Conservation (phyloP, 768 basidiomycete species). For the Russula abietina region DNA sequence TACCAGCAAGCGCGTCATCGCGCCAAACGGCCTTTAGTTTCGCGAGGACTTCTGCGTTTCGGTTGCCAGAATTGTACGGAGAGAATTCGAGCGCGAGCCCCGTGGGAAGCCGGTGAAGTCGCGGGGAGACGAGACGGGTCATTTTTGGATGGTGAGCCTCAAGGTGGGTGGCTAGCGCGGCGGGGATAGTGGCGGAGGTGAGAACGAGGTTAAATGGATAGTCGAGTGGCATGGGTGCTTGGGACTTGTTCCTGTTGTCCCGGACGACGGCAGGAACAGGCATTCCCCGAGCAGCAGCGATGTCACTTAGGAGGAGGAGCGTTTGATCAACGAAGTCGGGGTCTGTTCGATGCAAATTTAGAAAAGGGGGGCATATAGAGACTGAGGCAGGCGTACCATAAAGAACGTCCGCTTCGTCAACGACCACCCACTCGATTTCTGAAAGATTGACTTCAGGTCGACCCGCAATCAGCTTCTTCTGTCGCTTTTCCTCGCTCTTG, state of each 20-base stretch:
- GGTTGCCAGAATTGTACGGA: constrained; percentile 72
- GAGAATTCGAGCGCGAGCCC: constrained; percentile 68
- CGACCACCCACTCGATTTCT: constrained; percentile 79
- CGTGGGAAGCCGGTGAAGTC: constrained; percentile 71
- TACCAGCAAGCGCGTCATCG: constrained; percentile 43
- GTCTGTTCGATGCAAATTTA: constrained; percentile 40
- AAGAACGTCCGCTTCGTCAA: constrained; percentile 89
- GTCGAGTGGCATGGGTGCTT: constrained; percentile 31
- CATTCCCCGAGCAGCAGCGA: constrained; percentile 55
- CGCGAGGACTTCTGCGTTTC: constrained; percentile 70
- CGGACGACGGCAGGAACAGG: constrained; percentile 32
- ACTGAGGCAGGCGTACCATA: constrained; percentile 51
- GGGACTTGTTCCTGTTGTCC: background rate
- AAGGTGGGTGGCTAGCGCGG: constrained; percentile 61
- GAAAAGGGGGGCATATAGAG: background rate
- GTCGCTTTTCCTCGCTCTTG: constrained; percentile 27
- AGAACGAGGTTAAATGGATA: constrained; percentile 81
- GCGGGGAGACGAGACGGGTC: constrained; percentile 72
- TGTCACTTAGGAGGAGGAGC: constrained; percentile 59
- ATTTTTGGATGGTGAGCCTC: constrained; percentile 54
- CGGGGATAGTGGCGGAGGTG: constrained; percentile 83
- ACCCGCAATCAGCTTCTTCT: constrained; percentile 39
- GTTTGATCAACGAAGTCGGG: constrained; percentile 78
- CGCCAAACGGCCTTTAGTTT: constrained; percentile 72
- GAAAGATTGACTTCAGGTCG: constrained; percentile 56